These are phyloP conservation scores for Scleroderma bovista DNA, from an alignment of 768 basidiomycete genomes.

Conservation along the genomic window DNA sequence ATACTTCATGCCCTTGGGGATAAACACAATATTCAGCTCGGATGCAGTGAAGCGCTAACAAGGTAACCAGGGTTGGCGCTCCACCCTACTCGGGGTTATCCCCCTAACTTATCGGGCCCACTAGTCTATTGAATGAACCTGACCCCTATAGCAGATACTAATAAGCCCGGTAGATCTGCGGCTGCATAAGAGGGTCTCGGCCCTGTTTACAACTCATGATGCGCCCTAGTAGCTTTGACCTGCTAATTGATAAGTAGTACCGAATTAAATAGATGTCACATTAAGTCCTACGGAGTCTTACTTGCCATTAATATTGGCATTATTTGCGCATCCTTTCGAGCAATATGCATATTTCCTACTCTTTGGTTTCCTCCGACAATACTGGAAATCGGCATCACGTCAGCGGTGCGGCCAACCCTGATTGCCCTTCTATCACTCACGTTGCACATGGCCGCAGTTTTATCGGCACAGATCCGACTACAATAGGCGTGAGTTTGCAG, in stretches of 20 bases:
- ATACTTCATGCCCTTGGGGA: no score
- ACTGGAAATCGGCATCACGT: constrained; percentile 8
- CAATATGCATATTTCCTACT: constrained; percentile 17
- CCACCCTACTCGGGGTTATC: no score
- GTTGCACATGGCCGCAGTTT: constrained; percentile 31
- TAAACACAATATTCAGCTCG: no score
- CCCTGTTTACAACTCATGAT: no score
- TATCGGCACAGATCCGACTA: constrained; percentile 52
- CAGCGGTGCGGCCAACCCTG: not conserved
- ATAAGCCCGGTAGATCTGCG: no score
- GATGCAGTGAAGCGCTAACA: no score
- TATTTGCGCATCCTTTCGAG: constrained; percentile 22
- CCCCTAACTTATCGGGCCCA: no score
- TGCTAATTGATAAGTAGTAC: not conserved
- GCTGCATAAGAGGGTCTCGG: no score
- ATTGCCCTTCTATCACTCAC: constrained; percentile 3
- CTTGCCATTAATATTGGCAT: constrained; percentile 10
- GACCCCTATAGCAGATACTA: no score
- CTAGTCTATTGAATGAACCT: no score
- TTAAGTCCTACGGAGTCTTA: not conserved
- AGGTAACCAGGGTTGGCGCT: no score
- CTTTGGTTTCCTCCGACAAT: constrained; percentile 19
- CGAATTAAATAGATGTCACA: not conserved
- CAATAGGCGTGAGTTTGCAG: constrained; percentile 52
- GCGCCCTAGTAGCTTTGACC: no score